Base-by-base conservation (phyloP, 192 early-diverging fungal species). In the Backusella tarrabulga region DNA sequence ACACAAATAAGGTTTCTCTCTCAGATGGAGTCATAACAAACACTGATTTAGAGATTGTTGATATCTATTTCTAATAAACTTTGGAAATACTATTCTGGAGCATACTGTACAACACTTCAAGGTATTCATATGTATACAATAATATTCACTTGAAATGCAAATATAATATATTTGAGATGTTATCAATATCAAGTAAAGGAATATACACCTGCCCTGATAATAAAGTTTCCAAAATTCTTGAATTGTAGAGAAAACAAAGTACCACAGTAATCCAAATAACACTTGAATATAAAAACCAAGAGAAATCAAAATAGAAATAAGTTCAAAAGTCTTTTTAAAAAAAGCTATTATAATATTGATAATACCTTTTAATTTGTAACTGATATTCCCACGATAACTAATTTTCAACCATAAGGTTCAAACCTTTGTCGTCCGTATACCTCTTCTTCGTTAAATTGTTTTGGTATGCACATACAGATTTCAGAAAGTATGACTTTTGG, bases 11-110 rank as follows among this genome's bases (percentile, higher is more conserved):
- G 56, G 56, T 63, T 63, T 63, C 26, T 63, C 23, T 60, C 54
- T 60, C 54, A 60, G 54, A 60, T 60, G 54, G 9, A 12, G 21
- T 60, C 54, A 60, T 60, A 60, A 11, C 54, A 60, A 23, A 26
- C 54, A 60, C 54, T 60, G 54, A 60, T 60, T 23, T 60, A 26
- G 54, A 60, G 54, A 60, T 60, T 60, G 54, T 60, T 60, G 54
- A 19, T 50, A 60, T 60, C 9, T 60, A 60, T 63, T 63, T 63
- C 56, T 23, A 63, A 63, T 63, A 63, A 63, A 29, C 56, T 63
- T 63, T 14, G 23, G 23, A 5, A 29, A 32, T 63, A 29, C 56
- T 23, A 63, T 63, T 63, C 56, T 14, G 6, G 56, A 63, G 8
- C 3, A 29, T 29, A 26, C 3, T 63, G 56, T 63, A 63, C 56